These are phyloP conservation scores for Cystoderma amianthinum DNA, from an alignment of 768 basidiomycete genomes.

Conservation along the genomic window DNA sequence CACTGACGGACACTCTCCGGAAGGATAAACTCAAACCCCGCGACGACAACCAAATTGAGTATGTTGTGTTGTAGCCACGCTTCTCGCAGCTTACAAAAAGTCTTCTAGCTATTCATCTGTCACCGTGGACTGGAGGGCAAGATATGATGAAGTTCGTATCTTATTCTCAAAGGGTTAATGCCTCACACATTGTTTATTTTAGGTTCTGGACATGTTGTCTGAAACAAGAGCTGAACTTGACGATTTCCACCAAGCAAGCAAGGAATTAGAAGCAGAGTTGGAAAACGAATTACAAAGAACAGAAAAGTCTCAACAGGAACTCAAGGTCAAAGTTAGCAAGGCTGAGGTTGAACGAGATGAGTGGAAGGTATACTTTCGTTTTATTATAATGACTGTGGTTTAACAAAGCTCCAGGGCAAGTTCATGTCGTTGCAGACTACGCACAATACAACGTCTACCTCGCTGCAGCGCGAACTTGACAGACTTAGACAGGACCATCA, in stretches of 20 bases:
- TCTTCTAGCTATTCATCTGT: constrained; percentile 44
- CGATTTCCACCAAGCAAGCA: constrained; percentile 82
- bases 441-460: constrained; percentile 85
- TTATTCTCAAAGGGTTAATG: constrained; percentile 1
- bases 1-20: constrained; percentile 49
- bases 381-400: constrained; percentile 1
- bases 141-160: constrained; percentile 59
- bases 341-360: constrained; percentile 78
- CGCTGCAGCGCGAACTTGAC: constrained; percentile 89
- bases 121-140: constrained; percentile 66
- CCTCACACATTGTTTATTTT: background rate
- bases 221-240: constrained; percentile 83
- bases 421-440: constrained; percentile 85
- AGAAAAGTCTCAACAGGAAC: constrained; percentile 78
- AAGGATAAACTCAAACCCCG: constrained; percentile 55
- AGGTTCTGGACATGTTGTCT: constrained; percentile 75
- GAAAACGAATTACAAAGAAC: constrained; percentile 86
- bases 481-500: constrained; percentile 71
- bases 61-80: constrained; percentile 13
- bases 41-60: constrained; percentile 65
- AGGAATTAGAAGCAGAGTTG: constrained; percentile 89
- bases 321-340: constrained; percentile 62
- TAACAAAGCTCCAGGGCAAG: constrained; percentile 50
- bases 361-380: constrained; percentile 70
- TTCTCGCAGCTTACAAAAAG: constrained; percentile 11